phyloP scores from a whole-genome alignment of 2,329 filamentous ascomycete species.

The Trichothecium roseum region DNA sequence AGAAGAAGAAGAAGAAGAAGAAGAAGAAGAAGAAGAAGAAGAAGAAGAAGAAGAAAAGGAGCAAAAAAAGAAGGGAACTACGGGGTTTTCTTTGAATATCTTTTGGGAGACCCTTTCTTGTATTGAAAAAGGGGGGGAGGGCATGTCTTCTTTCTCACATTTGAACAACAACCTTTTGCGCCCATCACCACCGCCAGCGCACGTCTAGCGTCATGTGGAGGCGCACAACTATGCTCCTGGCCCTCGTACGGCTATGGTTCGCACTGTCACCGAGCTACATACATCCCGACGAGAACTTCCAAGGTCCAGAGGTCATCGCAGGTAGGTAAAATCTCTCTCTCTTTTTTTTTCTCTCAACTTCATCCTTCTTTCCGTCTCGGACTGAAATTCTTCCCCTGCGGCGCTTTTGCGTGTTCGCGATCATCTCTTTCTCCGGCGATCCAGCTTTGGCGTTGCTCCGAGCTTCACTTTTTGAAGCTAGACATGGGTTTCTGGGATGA shows the following conservation, averaged over 20 bases:
- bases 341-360: too few relatives aligned
- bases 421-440: not conserved
- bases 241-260: slow-evolving; percentile 85
- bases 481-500: not conserved
- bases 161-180: not conserved
- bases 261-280: slow-evolving; percentile 92
- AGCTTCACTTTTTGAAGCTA: not conserved
- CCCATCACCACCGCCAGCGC: slow-evolving; percentile 9
- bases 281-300: slow-evolving; percentile 97
- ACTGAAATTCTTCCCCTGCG: not conserved
- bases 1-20: too few relatives aligned
- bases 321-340: slow-evolving; percentile 46
- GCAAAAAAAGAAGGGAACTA: too few relatives aligned
- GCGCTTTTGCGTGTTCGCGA: not conserved
- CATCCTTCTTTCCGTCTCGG: too few relatives aligned
- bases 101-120: too few relatives aligned
- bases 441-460: not conserved
- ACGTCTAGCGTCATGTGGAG: slow-evolving; percentile 63
- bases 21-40: too few relatives aligned
- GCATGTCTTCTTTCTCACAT: slow-evolving; percentile 4
- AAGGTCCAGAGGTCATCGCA: slow-evolving; percentile 93
- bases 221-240: slow-evolving; percentile 73
- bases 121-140: too few relatives aligned
- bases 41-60: too few relatives aligned
- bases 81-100: too few relatives aligned